Conservation (phyloP, 2,329 filamentous ascomycete genomes). For the Raffaelea albimanens region DNA sequence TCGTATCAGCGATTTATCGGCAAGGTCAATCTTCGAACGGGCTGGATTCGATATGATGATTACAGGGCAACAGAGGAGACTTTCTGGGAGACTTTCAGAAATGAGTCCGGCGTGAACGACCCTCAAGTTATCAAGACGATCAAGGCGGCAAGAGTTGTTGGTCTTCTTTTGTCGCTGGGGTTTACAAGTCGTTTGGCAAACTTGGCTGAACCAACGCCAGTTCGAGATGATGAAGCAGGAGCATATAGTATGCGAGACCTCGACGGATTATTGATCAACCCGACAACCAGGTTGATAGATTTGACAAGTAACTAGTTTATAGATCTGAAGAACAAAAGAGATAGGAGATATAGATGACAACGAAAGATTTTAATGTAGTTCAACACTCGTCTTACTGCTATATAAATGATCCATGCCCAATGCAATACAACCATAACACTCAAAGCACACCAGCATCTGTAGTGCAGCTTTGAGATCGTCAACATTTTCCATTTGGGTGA, state of each 20-base stretch:
- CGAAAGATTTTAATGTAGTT: background rate
- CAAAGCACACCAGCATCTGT: background rate
- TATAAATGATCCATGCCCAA: background rate
- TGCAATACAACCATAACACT: background rate
- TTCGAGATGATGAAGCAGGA: background rate
- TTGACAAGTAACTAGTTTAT: background rate
- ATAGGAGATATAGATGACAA: background rate
- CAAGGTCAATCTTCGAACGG: background rate
- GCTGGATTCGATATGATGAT: slow-evolving; percentile 2
- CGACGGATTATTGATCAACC: background rate
- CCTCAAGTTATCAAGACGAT: background rate
- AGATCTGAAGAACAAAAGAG: background rate
- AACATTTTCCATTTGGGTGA: background rate
- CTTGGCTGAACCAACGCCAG: background rate
- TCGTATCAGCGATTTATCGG: slow-evolving; percentile 1
- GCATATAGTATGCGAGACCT: background rate
- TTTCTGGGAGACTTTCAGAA: background rate
- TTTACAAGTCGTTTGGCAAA: slow-evolving; percentile 1
- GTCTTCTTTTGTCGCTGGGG: background rate
- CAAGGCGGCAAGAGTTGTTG: background rate
- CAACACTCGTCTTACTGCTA: background rate
- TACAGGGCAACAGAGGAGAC: background rate
- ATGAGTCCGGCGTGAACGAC: background rate
- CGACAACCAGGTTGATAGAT: background rate
- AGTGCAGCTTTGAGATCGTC: background rate